These are phyloP conservation scores for Chalciporus sphaerocephalus DNA, from an alignment of 768 basidiomycete genomes.

Conservation along the genomic window DNA sequence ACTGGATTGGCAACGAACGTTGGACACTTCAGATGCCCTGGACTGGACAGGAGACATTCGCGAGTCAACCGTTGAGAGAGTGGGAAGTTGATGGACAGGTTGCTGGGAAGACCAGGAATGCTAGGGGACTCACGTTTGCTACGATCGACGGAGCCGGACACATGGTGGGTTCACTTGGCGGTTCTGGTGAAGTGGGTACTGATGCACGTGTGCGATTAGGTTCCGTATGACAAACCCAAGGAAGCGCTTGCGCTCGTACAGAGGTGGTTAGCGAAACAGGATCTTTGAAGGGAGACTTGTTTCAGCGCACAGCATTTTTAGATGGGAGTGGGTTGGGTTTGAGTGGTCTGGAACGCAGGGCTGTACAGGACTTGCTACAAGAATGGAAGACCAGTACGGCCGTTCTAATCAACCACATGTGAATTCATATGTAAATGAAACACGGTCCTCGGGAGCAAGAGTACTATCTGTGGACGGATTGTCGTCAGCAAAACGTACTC, in stretches of 20 bases:
- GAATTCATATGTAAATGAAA: neutral
- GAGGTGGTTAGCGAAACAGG: constrained; percentile 40
- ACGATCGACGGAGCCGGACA: constrained; percentile 70
- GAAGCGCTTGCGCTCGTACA: constrained; percentile 49
- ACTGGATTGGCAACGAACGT: constrained; percentile 70
- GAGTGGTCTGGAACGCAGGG: neutral
- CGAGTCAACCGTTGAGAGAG: constrained; percentile 43
- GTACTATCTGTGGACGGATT: neutral
- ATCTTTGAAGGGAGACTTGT: constrained; percentile 11
- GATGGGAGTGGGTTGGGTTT: neutral
- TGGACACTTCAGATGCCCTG: constrained; percentile 76
- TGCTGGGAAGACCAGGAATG: constrained; percentile 54
- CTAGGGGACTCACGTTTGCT: constrained; percentile 61
- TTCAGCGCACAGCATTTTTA: neutral
- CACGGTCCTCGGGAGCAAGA: neutral
- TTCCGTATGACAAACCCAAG: constrained; percentile 60
- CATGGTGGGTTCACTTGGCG: constrained; percentile 45
- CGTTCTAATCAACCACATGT: neutral
- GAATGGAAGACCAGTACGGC: no score
- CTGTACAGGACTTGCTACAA: neutral
- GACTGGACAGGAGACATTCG: constrained; percentile 57
- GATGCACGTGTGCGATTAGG: constrained; percentile 32
- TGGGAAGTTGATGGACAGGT: constrained; percentile 52
- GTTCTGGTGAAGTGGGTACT: neutral
- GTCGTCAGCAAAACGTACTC: neutral